phyloP scores from a whole-genome alignment of 257 asterid species.

The Ligustrum vulgare region DNA sequence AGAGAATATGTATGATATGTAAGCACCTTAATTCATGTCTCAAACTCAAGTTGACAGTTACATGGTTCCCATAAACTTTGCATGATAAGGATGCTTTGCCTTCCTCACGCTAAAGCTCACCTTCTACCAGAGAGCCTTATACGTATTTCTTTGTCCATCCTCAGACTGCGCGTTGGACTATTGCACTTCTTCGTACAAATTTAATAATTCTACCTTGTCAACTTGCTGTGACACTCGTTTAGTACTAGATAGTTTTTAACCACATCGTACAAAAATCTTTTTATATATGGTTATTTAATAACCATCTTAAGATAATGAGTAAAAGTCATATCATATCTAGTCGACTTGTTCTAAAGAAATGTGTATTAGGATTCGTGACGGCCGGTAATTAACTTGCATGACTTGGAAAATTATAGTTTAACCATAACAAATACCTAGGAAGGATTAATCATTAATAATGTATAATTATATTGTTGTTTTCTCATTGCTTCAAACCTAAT shows the following conservation, averaged over 20 bases:
- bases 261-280: too few species aligned
- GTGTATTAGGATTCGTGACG: background rate
- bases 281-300: too few species aligned
- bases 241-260: too few species aligned
- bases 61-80: background rate
- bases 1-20: background rate
- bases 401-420: background rate
- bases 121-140: background rate
- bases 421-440: background rate
- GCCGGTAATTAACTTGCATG: background rate
- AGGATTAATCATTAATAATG: background rate
- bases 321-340: background rate
- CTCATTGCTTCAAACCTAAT: constrained; percentile 1
- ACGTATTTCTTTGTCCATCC: background rate
- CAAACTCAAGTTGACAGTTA: background rate
- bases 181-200: background rate
- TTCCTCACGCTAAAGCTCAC: constrained; percentile 17
- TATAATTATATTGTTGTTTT: background rate
- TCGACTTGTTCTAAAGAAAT: background rate
- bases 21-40: background rate
- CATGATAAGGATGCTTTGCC: constrained; percentile 9
- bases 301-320: too few species aligned
- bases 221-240: too few species aligned
- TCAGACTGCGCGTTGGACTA: background rate
- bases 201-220: background rate